Evolutionary conservation across 2,329 filamentous ascomycete genomes (phyloP), one percentile per base, ranked within the genome.

Genomic region (Colletotrichum cereale): DNA sequence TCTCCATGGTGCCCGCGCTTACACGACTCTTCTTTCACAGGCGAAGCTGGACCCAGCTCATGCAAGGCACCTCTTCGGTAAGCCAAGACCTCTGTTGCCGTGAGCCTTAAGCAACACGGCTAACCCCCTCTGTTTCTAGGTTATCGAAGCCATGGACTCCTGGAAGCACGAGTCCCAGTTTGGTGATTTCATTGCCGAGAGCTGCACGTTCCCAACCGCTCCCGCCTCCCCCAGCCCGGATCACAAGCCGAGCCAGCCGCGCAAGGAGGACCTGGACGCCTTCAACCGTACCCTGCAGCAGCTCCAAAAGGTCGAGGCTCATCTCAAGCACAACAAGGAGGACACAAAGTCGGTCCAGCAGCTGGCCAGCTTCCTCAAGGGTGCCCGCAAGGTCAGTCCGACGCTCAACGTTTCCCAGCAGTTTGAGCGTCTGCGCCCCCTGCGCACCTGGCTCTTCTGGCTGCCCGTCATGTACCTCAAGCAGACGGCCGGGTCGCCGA

Each of bases 381-480:
- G 91, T 52, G 87, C 93, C 68, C 90, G 90, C 78, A 90, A 92
- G 79, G 90, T 93, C 74, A 90, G 90, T 78, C 90, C 91, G 5
- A 87, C 88, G 16, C 87, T 92, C 74, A 90, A 91, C 31, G 90
- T 95, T 31, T 92, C 94, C 74, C 91, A 97, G 79, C 94, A 97
- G 78, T 98, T 98, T 79, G 92, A 95, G 77, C 93, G 95, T 74
- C 89, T 98, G 14, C 95, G 97, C 74, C 92, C 94, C 12, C 88
- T 99, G 71, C 89, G 95, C 66, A 93, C 93, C 76, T 98, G 96
- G 95, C 89, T 98, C 21, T 97, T 98, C 83, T 98, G 96, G 95
- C 90, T 97, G 66, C 96, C 96, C 0, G 91, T 97, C 42, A 90
- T 91, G 75, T 92, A 95, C 76, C 87, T 98, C 34, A 92, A 96